These are phyloP conservation scores for Didymella glomerata DNA, from an alignment of 2,329 filamentous ascomycete species.

Conservation along the genomic window DNA sequence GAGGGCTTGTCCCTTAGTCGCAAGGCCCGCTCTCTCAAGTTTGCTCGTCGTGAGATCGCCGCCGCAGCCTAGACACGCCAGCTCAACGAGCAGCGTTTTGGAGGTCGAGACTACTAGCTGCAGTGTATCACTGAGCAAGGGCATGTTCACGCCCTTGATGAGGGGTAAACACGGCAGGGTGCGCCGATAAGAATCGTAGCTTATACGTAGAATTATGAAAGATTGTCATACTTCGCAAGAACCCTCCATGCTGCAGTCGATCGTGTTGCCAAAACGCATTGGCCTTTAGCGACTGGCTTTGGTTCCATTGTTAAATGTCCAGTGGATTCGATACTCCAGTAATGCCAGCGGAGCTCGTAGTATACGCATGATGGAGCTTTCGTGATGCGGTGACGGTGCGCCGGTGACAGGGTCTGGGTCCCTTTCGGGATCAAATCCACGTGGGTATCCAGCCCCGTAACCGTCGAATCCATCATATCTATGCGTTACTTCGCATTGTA, in stretches of 20 bases:
- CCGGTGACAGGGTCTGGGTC: background rate
- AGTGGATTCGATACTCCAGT: background rate
- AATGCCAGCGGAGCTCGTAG: background rate
- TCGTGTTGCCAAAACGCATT: background rate
- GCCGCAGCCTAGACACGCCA: slow-evolving; percentile 1
- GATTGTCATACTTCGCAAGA: background rate
- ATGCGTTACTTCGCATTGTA: too few species aligned
- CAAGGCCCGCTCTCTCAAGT: slow-evolving; percentile 3
- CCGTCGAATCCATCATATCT: too few species aligned
- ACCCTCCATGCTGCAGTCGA: background rate
- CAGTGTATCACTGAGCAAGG: background rate
- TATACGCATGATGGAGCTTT: background rate
- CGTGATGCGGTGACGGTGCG: background rate
- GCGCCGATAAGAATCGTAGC: background rate
- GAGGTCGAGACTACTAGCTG: background rate
- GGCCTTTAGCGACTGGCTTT: background rate
- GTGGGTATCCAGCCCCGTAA: too few species aligned
- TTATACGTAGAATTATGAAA: background rate
- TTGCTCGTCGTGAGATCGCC: background rate
- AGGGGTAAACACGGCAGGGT: background rate
- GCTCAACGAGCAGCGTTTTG: background rate
- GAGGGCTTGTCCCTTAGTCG: background rate
- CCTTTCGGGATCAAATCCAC: background rate
- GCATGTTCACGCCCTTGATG: background rate
- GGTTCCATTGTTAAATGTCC: background rate